Percentiles rank a stretch among this genome's conserved stretches.
Conservation (phyloP, 768 basidiomycete species). For the Leucogyrophana mollusca region DNA sequence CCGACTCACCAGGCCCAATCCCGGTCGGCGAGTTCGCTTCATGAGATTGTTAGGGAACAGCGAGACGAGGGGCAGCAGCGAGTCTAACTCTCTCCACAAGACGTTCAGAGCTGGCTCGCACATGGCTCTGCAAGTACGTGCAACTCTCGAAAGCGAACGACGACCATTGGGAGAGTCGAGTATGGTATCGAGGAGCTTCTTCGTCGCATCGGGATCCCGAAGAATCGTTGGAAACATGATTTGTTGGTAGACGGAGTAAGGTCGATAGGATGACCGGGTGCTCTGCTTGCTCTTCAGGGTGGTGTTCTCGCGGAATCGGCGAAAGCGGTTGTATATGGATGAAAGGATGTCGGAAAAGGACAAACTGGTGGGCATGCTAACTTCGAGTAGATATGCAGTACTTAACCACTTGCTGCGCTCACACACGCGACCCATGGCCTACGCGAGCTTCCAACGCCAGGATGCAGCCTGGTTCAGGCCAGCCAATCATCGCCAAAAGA, state of each 20-base stretch:
- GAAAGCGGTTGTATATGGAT: slow-evolving; percentile 33
- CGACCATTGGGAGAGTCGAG: slow-evolving; percentile 61
- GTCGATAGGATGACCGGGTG: slow-evolving; percentile 32
- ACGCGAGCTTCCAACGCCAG: slow-evolving; percentile 27
- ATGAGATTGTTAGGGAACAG: slow-evolving; percentile 67
- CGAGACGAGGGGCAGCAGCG: slow-evolving; percentile 67
- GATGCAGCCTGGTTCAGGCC: slow-evolving; percentile 26
- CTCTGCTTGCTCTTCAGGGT: slow-evolving; percentile 24
- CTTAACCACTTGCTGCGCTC: slow-evolving; percentile 41
- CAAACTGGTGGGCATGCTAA: slow-evolving; percentile 35
- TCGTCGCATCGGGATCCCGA: slow-evolving; percentile 59
- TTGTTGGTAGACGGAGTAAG: slow-evolving; percentile 48
- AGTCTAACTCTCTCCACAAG: slow-evolving; percentile 79
- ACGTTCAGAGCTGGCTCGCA: slow-evolving; percentile 69
- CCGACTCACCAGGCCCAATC: slow-evolving; percentile 68
- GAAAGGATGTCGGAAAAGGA: slow-evolving; percentile 36
- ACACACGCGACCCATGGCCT: slow-evolving; percentile 36
- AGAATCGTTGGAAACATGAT: slow-evolving; percentile 56
- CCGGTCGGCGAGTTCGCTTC: slow-evolving; percentile 70
- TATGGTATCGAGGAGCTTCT: slow-evolving; percentile 49
- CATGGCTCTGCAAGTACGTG: slow-evolving; percentile 74
- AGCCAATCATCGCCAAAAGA: slow-evolving; percentile 22
- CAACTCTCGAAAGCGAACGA: slow-evolving; percentile 66
- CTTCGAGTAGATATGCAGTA: slow-evolving; percentile 29
- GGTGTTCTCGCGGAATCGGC: slow-evolving; percentile 29